phyloP scores from a whole-genome alignment of 768 basidiomycete species.

The Cystofilobasidium bisporidii region DNA sequence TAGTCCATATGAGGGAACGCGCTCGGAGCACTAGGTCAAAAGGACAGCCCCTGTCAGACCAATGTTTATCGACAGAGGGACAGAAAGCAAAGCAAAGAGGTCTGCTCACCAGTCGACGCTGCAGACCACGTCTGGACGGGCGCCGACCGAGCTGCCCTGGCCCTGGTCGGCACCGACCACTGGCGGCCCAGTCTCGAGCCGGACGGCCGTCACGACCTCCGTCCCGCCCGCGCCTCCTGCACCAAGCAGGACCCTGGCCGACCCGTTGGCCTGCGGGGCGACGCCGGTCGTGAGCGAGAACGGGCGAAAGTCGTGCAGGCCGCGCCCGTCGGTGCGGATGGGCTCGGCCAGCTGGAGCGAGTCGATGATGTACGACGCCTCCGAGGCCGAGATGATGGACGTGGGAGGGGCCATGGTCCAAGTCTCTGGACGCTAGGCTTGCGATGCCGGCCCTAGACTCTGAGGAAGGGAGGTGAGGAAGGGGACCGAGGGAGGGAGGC shows the following conservation, averaged over 20 bases:
- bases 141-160: constrained; percentile 23
- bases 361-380: constrained; percentile 63
- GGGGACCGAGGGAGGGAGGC: not conserved
- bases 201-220: constrained; percentile 65
- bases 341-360: constrained; percentile 52
- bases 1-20: constrained; percentile 21
- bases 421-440: no score
- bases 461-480: not conserved
- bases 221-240: constrained; percentile 57
- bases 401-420: constrained; percentile 22
- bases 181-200: constrained; percentile 62
- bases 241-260: constrained; percentile 60
- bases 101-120: constrained; percentile 23
- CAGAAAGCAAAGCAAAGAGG: not conserved
- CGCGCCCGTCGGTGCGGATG: constrained; percentile 67
- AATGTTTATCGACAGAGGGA: not conserved
- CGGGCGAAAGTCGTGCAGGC: constrained; percentile 55
- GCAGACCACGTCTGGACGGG: constrained; percentile 17
- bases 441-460: no score
- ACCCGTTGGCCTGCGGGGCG: constrained; percentile 73
- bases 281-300: constrained; percentile 68
- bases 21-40: constrained; percentile 14
- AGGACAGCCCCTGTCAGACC: not conserved
- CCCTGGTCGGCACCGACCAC: constrained; percentile 11
- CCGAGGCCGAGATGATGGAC: constrained; percentile 56